Evolutionary conservation across 805 yeast genomes (phyloP), one percentile per base, ranked within the genome.

Genomic region (Priceomyces castillae): DNA sequence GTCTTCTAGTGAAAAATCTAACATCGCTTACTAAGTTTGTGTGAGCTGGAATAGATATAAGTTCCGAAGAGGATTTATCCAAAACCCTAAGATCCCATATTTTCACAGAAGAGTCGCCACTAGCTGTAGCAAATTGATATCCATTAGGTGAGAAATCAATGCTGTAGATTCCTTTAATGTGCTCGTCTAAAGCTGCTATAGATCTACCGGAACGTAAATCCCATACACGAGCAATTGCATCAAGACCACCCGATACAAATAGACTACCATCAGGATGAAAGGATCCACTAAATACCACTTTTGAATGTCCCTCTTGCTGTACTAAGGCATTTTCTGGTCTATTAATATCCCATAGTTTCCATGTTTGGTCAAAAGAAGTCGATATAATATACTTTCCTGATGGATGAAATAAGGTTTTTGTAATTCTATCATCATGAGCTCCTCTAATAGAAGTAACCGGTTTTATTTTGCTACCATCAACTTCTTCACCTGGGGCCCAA

Each of bases 221-320:
- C 97, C 97, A 92, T 2, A 90, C 58, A 35, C 84, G 68, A 0
- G 81, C 82, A 15, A 80, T 63, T 0, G 83, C 85, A 61, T 92
- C 97, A 4, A 82, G 64, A 0, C 97, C 96, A 3, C 84, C 94
- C 10, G 88, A 78, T 0, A 85, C 83, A 6, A 85, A 53, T 4
- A 92, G 61, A 2, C 92, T 71, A 1, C 98, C 97, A 54, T 88
- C 95, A 0, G 75, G 73, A 46, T 90, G 95, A 48, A 84, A 76
- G 1, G 77, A 64, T 2, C 86, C 59, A 0, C 81, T 56, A 46
- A 77, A 80, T 0, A 90, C 82, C 44, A 81, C 94, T 52, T 80
- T 82, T 1, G 86, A 67, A 57, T 92, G 97, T 0, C 97, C 97
- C 57, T 88, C 96, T 59, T 92, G 98, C 46, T 78, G 69, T 33